phyloP scores from a whole-genome alignment of 2,329 filamentous ascomycete genomes.

The Cucurbitaria berberidis region DNA sequence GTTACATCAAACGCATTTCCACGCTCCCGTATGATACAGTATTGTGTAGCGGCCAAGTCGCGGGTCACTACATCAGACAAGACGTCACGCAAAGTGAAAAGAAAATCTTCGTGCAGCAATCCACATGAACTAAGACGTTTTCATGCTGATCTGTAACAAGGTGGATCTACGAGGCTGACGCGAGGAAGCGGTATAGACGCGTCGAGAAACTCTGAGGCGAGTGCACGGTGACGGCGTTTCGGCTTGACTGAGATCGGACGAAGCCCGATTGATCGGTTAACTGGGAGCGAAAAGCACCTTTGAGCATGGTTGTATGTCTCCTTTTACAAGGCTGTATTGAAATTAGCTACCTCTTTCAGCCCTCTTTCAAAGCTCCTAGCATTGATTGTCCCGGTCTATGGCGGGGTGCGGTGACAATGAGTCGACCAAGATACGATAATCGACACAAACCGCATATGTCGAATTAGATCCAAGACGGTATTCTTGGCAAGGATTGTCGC shows the following conservation, averaged over 20 bases:
- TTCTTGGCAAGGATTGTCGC: conserved; percentile 13
- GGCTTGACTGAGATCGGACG: conserved; percentile 18
- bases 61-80: conserved; percentile 13
- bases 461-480: conserved; percentile 7
- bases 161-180: conserved; percentile 32
- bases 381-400: not conserved
- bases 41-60: not conserved
- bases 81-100: conserved; percentile 34
- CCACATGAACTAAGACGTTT: conserved; percentile 23
- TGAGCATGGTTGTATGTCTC: not conserved
- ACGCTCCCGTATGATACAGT: not conserved
- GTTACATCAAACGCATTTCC: not conserved
- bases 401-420: not conserved
- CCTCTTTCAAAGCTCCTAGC: not conserved
- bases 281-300: not conserved
- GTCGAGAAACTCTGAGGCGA: conserved; percentile 37
- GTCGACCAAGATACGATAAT: not conserved
- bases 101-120: conserved; percentile 36
- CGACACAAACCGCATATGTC: not conserved
- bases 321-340: not conserved
- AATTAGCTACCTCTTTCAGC: not conserved
- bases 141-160: conserved; percentile 16
- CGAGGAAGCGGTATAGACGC: conserved; percentile 41
- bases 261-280: not conserved
- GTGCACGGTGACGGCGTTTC: conserved; percentile 31